Conservation (phyloP, 345 rosid species). For the Lepidium africanum region DNA sequence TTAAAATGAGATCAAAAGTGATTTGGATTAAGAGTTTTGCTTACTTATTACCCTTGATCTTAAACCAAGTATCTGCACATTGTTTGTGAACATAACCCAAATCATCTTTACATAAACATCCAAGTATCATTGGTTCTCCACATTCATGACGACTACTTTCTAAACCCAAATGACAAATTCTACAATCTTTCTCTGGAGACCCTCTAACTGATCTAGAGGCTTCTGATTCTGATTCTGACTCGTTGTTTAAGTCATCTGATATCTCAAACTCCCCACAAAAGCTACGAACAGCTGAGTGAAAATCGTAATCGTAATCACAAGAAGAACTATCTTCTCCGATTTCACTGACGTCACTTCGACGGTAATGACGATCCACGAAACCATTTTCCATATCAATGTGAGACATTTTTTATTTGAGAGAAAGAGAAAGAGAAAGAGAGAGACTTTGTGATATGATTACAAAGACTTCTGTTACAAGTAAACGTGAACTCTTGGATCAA, state of each 20-base stretch:
- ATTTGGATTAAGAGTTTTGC: not conserved
- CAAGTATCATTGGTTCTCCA: slow-evolving; percentile 72
- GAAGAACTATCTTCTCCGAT: slow-evolving; percentile 25
- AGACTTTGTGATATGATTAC: slow-evolving; percentile 18
- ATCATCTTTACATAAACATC: slow-evolving; percentile 94
- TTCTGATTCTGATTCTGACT: not conserved
- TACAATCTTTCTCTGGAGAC: slow-evolving; percentile 49
- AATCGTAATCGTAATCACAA: slow-evolving; percentile 27
- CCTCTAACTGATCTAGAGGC: not conserved
- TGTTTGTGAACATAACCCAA: slow-evolving; percentile 91
- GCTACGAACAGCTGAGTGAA: slow-evolving; percentile 32
- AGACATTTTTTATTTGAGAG: slow-evolving; percentile 14
- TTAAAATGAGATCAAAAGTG: not conserved
- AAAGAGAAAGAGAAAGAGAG: not conserved
- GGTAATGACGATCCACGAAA: slow-evolving; percentile 13
- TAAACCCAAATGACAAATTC: slow-evolving; percentile 93
- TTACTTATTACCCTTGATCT: slow-evolving; percentile 89
- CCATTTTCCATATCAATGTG: slow-evolving; percentile 20
- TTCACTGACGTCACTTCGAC: slow-evolving; percentile 20
- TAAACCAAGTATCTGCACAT: slow-evolving; percentile 98
- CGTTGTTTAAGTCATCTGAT: slow-evolving; percentile 3
- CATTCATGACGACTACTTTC: slow-evolving; percentile 47
- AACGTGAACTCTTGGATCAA: slow-evolving; percentile 30
- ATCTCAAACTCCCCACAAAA: slow-evolving; percentile 31
- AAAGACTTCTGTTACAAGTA: slow-evolving; percentile 31